These are phyloP conservation scores for Pythium biforme DNA, from an alignment of 352 stramenopile genomes.

Conservation along the genomic window DNA sequence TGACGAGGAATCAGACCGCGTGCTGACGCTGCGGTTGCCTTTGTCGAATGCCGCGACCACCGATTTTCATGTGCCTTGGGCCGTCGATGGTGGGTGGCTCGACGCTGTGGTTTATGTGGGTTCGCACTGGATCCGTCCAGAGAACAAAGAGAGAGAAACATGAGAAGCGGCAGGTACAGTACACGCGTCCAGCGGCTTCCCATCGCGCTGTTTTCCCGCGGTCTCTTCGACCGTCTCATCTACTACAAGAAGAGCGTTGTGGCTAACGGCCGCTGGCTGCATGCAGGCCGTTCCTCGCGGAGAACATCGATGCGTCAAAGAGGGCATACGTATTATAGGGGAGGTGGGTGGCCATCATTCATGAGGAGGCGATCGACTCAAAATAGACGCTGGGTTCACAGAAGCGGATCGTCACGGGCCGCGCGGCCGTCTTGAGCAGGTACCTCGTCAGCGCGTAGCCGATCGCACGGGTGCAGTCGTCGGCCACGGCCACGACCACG, in stretches of 20 bases:
- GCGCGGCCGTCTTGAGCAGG: slow-evolving; percentile 61
- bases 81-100: neutral
- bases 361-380: slow-evolving; percentile 36
- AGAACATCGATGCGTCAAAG: no score
- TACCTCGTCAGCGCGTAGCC: slow-evolving; percentile 67
- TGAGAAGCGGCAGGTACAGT: no score
- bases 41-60: neutral
- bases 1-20: slow-evolving; percentile 5
- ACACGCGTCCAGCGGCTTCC: no score
- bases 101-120: neutral
- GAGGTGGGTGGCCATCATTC: neutral
- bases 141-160: no score
- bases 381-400: slow-evolving; percentile 80
- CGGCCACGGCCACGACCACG: slow-evolving; percentile 67
- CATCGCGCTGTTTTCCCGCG: no score
- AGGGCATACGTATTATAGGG: neutral
- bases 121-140: neutral
- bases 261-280: neutral
- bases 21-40: neutral
- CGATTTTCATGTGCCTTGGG: neutral
- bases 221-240: neutral
- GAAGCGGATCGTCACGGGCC: slow-evolving; percentile 70
- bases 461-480: slow-evolving; percentile 66
- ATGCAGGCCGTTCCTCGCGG: no score
- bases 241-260: neutral